Conservation (phyloP, 306 rosid genomes). For the Prunus kanzakura region DNA sequence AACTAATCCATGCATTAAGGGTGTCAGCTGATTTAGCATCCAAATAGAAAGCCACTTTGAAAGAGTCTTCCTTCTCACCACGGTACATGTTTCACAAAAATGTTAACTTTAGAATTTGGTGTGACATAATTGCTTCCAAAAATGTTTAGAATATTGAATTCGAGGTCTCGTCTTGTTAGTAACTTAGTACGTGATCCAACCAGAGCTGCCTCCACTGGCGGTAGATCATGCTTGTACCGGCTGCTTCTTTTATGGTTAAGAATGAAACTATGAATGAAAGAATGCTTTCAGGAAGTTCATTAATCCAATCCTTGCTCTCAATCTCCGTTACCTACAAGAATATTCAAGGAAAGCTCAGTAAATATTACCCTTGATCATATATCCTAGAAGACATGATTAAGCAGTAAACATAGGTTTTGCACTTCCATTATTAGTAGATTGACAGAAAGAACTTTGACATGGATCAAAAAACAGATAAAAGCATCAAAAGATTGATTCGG, state of each 20-base stretch:
- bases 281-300: too few species aligned
- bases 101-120: not conserved
- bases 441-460: too few species aligned
- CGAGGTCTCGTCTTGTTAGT: not conserved
- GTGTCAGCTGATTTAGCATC: not conserved
- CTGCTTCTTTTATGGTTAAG: constrained; percentile 2
- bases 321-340: too few species aligned
- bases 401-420: too few species aligned
- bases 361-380: too few species aligned
- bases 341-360: too few species aligned
- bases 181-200: not conserved
- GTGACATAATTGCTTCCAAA: not conserved
- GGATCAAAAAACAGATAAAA: too few species aligned
- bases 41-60: not conserved
- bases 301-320: too few species aligned
- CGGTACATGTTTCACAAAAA: not conserved
- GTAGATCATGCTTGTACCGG: not conserved
- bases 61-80: not conserved
- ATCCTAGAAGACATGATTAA: too few species aligned
- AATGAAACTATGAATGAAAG: too few species aligned
- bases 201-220: not conserved
- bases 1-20: not conserved
- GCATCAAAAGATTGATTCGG: too few species aligned
- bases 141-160: not conserved
- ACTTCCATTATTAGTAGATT: too few species aligned